Evolutionary conservation across 116 monocot genomes (phyloP), one percentile per base, ranked within the genome.

Genomic region (Thalassia testudinum): DNA sequence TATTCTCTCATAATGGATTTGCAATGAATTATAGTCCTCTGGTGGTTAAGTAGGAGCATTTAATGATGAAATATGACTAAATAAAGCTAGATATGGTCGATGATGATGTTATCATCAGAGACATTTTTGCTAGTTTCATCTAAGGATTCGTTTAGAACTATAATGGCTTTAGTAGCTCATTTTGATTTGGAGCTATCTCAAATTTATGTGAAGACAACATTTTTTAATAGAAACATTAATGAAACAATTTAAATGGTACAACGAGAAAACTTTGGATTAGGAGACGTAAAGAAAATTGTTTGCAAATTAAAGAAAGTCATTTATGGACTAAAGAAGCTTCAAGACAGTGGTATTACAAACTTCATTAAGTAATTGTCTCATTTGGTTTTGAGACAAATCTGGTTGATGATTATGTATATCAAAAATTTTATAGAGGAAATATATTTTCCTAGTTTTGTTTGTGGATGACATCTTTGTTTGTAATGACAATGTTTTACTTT

Each of bases 271-370:
- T 59, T 59, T 44, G 0, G 13, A 8, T 1, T 3, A 16, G 8
- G 27, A 47, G 37, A 22, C 0, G 3, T 10, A 61, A 38, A 50
- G 20, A 5, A 49, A 1, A 30, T 37, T 5, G 49, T 61, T n/a
- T 61, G 61, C 21, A 61, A 61, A 37, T 24, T 49, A 23, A 61
- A 26, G 44, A 61, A 61, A 61, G 49, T 34, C 28, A 61, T 50
- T 16, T 50, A 50, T 37, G 30, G 30, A 34, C 30, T 34, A 61
- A 61, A 26, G 49, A 61, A 50, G 61, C 18, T 12, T 62, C 40
- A 5, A 0, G 18, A 10, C 26, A 53, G 43, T 62, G 52, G 62
- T 53, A 53, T 63, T 40, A 24, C 12, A 53, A 62, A 52, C 15
- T 50, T 51, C 16, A 62, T 40, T 5, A 38, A 50, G 15, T 10